phyloP scores from a whole-genome alignment of 768 basidiomycete species.

The Suillus discolor region DNA sequence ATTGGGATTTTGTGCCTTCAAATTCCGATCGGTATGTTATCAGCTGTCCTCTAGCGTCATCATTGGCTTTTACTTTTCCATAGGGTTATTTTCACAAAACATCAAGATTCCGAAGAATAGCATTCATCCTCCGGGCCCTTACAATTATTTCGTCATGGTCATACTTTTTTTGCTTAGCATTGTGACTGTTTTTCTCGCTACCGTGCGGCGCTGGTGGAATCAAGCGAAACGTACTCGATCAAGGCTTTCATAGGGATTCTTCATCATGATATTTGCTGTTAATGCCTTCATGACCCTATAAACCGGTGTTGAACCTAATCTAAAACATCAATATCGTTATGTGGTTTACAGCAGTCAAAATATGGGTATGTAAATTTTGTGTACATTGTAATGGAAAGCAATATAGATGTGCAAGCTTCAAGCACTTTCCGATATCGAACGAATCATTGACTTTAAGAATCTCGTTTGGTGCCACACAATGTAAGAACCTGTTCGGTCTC shows the following conservation, averaged over 20 bases:
- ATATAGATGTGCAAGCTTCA: neutral
- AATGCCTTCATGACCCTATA: neutral
- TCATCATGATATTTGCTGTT: neutral
- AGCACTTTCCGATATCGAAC: neutral
- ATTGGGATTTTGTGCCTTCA: constrained; percentile 70
- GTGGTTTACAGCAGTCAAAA: neutral
- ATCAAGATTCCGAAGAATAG: constrained; percentile 60
- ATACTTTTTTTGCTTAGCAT: constrained; percentile 49
- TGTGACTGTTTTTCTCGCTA: constrained; percentile 41
- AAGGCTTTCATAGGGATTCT: neutral
- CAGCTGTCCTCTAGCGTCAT: neutral
- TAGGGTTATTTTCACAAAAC: constrained; percentile 75
- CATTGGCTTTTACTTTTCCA: neutral
- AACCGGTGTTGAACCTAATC: neutral
- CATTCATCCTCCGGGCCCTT: constrained; percentile 34
- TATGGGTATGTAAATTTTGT: neutral
- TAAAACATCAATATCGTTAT: neutral
- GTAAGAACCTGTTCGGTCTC: constrained; percentile 47
- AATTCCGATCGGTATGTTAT: constrained; percentile 53
- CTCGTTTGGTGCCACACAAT: constrained; percentile 48
- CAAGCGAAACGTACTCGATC: constrained; percentile 46
- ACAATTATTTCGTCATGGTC: constrained; percentile 58
- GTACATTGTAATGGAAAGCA: neutral
- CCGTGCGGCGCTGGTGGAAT: constrained; percentile 69
- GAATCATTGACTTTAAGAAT: constrained; percentile 13